Conservation (phyloP, 768 basidiomycete genomes). For the Rhodotorula kratochvilovae region DNA sequence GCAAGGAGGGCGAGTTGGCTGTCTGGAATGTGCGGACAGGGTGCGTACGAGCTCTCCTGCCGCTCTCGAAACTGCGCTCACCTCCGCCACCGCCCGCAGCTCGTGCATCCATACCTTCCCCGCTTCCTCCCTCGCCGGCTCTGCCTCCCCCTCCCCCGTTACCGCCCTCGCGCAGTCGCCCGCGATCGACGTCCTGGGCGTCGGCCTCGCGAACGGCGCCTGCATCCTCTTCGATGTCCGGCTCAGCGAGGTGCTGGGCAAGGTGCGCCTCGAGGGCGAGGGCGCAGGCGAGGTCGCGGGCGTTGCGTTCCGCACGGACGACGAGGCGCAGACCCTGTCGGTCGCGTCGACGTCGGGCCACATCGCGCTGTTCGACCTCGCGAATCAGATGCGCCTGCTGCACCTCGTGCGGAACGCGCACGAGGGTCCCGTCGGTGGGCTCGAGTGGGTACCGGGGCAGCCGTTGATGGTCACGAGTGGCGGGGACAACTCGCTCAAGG, state of each 20-base stretch:
- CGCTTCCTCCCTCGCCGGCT: conserved; percentile 54
- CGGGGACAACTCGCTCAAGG: conserved; percentile 93
- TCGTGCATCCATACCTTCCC: conserved; percentile 77
- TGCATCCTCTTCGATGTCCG: conserved; percentile 85
- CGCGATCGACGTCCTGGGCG: conserved; percentile 91
- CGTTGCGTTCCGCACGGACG: conserved; percentile 68
- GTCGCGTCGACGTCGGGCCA: conserved; percentile 81
- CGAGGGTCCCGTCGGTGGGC: conserved; percentile 70
- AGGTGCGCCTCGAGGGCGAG: conserved; percentile 86
- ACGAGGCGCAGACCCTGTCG: conserved; percentile 81
- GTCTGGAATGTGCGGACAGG: conserved; percentile 89
- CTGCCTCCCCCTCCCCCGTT: conserved; percentile 55
- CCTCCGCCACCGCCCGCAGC: no score
- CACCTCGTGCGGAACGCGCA: conserved; percentile 86
- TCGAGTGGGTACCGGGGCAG: conserved; percentile 92
- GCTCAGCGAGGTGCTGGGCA: conserved; percentile 79
- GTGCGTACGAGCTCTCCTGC: conserved; percentile 51
- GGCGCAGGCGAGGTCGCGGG: conserved; percentile 54
- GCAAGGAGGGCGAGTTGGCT: conserved; percentile 73
- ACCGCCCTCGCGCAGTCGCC: conserved; percentile 83
- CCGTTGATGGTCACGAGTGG: conserved; percentile 83
- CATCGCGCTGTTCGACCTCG: conserved; percentile 89
- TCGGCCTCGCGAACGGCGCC: conserved; percentile 82
- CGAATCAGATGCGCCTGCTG: conserved; percentile 70
- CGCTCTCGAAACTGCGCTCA: not conserved